Evolutionary conservation across 75 land plant genomes (phyloP).

Genomic region (Chamaecyparis obtusa): DNA sequence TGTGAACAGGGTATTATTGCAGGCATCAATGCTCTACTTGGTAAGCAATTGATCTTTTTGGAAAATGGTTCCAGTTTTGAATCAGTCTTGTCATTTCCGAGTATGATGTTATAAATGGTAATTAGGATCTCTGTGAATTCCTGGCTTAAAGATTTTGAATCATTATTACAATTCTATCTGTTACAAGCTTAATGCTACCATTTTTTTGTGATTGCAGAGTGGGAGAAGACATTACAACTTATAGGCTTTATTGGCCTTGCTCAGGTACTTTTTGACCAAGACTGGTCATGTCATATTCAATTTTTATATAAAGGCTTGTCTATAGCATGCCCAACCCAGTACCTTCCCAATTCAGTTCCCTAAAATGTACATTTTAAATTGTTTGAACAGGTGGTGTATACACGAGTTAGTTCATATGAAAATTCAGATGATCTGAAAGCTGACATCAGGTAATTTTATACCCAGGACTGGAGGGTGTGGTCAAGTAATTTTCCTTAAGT

Average conservation of each 20-base stretch:
- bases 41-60: constrained; percentile 26
- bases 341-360: not conserved
- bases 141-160: not conserved
- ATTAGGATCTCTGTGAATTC: not conserved
- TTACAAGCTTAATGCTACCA: not conserved
- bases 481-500: not conserved
- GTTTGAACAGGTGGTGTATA: constrained; percentile 59
- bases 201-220: constrained; percentile 55
- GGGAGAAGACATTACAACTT: constrained; percentile 91
- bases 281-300: not conserved
- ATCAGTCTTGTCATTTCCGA: not conserved
- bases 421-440: constrained; percentile 70
- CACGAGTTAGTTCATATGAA: constrained; percentile 61
- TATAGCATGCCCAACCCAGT: not conserved
- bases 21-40: constrained; percentile 62
- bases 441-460: constrained; percentile 65
- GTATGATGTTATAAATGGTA: constrained; percentile 1
- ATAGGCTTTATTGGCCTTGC: constrained; percentile 79
- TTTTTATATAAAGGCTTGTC: not conserved
- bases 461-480: no score
- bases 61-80: not conserved
- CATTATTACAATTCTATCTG: not conserved
- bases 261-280: constrained; percentile 47
- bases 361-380: not conserved
- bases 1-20: constrained; percentile 64